Base-by-base conservation (phyloP, 2,329 filamentous ascomycete genomes). In the Colletotrichum paranaense region DNA sequence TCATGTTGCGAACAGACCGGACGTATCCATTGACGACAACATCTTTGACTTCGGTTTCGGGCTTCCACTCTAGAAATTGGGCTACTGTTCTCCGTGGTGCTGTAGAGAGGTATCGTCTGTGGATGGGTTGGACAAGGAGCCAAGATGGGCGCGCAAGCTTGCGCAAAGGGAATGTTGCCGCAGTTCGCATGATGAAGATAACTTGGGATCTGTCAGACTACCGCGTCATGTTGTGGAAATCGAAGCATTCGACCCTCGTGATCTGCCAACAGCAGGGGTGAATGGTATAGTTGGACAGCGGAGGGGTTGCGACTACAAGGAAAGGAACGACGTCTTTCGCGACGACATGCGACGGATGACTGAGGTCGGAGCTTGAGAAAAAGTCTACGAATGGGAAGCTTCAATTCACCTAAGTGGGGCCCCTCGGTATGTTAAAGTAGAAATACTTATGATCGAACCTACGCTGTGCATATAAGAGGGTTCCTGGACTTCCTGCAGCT, bases 1-100 rank as follows among this genome's bases (percentile, higher is more conserved):
- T 97, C 86, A 97, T 95, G 81, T 94, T 94, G 75, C 96, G 90
- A 73, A 98, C 92, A 4, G 94, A 96, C 75, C 94, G 91, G 68
- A 98, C 88, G 85, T 93, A 96, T 74, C 95, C 96, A 80, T 93
- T 89, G 77, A 98, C 86, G 70, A 88, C 87, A 60, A 93, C 86
- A 77, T 87, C 81, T n/a, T 82, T 76, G 53, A 85, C 82, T 58
- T 84, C 79, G 42, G 84, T 80, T 22, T 81, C 76, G 2, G 89
- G 87, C 53, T 83, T 84, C 82, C 85, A 88, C 38, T 86, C 85
- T 64, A 93, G 86, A 12, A 93, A 83, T 66, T 86, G 84, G n/a
- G 90, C 88, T 55, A 92, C 79, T 1, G 88, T 86, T 65, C 78
- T 76, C 82, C 73, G 87, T 82, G 71, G 82, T 76, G 57, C 76